Base-by-base conservation (phyloP, 768 basidiomycete genomes). In the Daedaleopsis nitida region DNA sequence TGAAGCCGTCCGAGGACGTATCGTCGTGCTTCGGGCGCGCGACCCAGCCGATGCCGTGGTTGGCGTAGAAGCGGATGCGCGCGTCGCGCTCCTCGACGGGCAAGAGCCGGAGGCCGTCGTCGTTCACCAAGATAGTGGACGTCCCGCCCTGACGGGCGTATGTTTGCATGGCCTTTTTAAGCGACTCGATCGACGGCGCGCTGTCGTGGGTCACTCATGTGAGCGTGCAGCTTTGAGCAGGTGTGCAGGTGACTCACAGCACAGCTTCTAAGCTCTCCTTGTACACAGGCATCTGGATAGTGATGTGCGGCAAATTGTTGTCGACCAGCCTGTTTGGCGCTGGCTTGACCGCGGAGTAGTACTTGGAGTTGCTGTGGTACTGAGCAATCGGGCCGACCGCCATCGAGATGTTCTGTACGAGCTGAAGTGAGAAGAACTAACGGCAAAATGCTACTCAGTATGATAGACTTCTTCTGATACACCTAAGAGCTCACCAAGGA, bases 141-240 rank as follows among this genome's bases (percentile, higher is more conserved):
- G 80, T 80, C 2, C 86, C 86, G 21, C 86, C 86, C 65, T 87
- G 86, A 5, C 85, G 79, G 37, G 86, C 86, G 65, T 86, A 85
- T 13, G 84, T 85, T 64, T 83, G 82, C 77, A 86, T 84, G 7
- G 84, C 83, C 71, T 77, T 79, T 66, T 86, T 86, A 55, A 86
- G 68, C 3, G 83, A 84, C 42, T 82, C 78, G 58, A 83, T 79
- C 1, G 81, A 82, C 24, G 79, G 81, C 0, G 81, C 71, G 66
- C 78, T 74, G 50, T n/a, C 7, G 27, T 32, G 27, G 27, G 27
- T 32, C 27, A 32, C 48, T 42, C 13, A 9, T 8, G 16, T 53
- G 37, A 24, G 17, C 57, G 63, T 48, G 2, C 52, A 10, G 13
- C 21, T 8, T 24, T 7, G 47, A 3, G 11, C 13, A 3, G 39